Evolutionary conservation across 2,329 filamentous ascomycete species (phyloP).

Genomic region (Hymenoscyphus repandus): DNA sequence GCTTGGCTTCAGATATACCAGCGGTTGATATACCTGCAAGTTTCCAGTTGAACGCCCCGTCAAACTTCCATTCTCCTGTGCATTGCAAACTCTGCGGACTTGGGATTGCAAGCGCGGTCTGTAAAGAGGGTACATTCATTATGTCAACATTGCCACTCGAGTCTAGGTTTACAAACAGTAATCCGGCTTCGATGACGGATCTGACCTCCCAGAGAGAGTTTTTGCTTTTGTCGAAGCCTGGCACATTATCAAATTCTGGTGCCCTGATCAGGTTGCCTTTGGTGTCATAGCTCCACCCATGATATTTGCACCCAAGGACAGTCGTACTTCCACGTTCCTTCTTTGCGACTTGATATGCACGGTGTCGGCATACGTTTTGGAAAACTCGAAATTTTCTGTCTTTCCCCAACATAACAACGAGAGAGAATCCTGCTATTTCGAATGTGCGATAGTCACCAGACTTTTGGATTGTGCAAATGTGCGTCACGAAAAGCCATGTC

Average conservation of each 20-base stretch:
- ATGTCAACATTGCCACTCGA: neutral
- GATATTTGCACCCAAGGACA: conserved; percentile 28
- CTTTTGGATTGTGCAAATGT: conserved; percentile 24
- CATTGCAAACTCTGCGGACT: conserved; percentile 13
- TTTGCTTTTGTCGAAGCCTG: conserved; percentile 24
- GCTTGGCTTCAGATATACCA: neutral
- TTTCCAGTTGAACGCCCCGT: conserved; percentile 28
- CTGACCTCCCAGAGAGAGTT: conserved; percentile 27
- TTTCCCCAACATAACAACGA: conserved; percentile 28
- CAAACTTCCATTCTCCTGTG: conserved; percentile 22
- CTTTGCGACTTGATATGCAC: conserved; percentile 27
- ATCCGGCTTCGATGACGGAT: conserved; percentile 11
- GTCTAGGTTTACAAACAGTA: conserved; percentile 27
- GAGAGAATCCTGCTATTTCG: conserved; percentile 24
- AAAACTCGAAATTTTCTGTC: conserved; percentile 24
- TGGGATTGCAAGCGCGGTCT: conserved; percentile 3
- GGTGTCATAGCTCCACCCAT: conserved; percentile 29
- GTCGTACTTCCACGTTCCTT: conserved; percentile 26
- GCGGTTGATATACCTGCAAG: conserved; percentile 19
- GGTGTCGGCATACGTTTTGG: conserved; percentile 29
- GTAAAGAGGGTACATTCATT: conserved; percentile 1
- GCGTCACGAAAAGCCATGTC: conserved; percentile 27
- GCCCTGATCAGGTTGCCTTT: conserved; percentile 27
- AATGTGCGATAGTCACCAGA: conserved; percentile 28
- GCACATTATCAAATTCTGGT: conserved; percentile 27